These are phyloP conservation scores for Chrysanthemum lavandulifolium DNA, from an alignment of 129 eudicot genomes.

Conservation along the genomic window DNA sequence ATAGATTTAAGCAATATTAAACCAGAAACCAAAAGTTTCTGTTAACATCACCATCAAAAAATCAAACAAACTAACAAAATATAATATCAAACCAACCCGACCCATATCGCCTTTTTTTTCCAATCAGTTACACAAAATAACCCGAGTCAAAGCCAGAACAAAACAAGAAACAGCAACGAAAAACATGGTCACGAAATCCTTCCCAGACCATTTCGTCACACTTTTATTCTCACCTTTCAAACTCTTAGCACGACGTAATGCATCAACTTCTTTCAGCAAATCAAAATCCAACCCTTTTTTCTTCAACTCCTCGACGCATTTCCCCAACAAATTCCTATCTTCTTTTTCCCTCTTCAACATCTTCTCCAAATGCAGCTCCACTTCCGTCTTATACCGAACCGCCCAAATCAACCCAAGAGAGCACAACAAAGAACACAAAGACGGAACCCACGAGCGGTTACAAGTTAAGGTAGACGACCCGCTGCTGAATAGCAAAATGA, in stretches of 20 bases:
- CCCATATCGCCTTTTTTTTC: neutral
- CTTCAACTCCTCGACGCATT: slow-evolving; percentile 88
- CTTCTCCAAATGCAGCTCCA: slow-evolving; percentile 71
- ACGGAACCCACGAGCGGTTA: slow-evolving; percentile 71
- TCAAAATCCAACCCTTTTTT: slow-evolving; percentile 86
- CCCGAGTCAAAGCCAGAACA: slow-evolving; percentile 71
- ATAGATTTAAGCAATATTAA: neutral
- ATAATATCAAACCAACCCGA: neutral
- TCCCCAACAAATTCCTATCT: slow-evolving; percentile 67
- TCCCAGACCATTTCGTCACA: slow-evolving; percentile 73
- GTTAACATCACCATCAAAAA: slow-evolving; percentile 6
- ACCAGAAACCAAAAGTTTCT: slow-evolving; percentile 38
- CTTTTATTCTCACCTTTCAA: slow-evolving; percentile 61
- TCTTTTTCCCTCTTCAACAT: slow-evolving; percentile 79
- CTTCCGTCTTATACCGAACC: slow-evolving; percentile 66
- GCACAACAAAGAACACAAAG: slow-evolving; percentile 58
- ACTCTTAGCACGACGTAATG: slow-evolving; percentile 80
- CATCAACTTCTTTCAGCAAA: slow-evolving; percentile 90
- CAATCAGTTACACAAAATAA: slow-evolving; percentile 57
- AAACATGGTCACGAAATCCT: slow-evolving; percentile 72
- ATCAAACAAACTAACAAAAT: neutral
- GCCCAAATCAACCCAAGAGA: slow-evolving; percentile 87
- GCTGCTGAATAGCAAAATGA: slow-evolving; percentile 60
- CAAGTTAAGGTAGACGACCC: slow-evolving; percentile 20
- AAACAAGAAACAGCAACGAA: slow-evolving; percentile 64